Base-by-base conservation (phyloP, 2,329 filamentous ascomycete species). In the Berkeleyomyces rouxiae region DNA sequence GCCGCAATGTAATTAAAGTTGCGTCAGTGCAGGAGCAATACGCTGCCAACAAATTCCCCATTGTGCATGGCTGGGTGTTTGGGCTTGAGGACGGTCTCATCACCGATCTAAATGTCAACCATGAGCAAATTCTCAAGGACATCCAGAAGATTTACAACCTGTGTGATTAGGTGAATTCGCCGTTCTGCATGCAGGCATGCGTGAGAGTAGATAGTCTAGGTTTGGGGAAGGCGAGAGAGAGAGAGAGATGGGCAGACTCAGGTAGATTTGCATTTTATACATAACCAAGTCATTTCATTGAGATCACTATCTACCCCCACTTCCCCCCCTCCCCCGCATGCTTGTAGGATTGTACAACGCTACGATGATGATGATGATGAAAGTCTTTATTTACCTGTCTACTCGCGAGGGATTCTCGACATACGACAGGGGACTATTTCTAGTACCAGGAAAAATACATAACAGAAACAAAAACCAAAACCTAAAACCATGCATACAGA, bases 1-100 rank as follows among this genome's bases (percentile, higher is more conserved):
- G 90, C 70, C 82, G 87, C 71, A 86, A 86, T 68, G 78, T 96
- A 67, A 84, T 87, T 77, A 85, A 90, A 78, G 90, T 90, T 69
- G 83, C 86, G 31, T 83, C 82, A 39, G 84, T 96, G n/a, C 83
- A 90, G 74, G 82, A 90, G 74, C 82, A 77, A 16, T 88, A 82
- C 69, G 77, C 77, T 55, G 72, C 80, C 69, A 82, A 86, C 68
- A 73, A 78, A 67, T 88, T 80, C 69, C 85, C 85, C 61, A 78
- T 88, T 65, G 84, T 88, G 61, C 85, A 87, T 73, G 85, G 84
- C 43, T 88, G 84, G 84, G 84, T 87, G 53, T 88, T 88, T 75
- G 82, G 80, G 66, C 83, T 88, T 68, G 73, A 81, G 61, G 82
- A 87, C 68, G 85, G 85, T 7, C 72, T 86, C 68, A 75, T 88